Evolutionary conservation across 2,329 filamentous ascomycete genomes (phyloP), one percentile per base, ranked within the genome.

Genomic region (Monilinia vaccinii-corymbosi): DNA sequence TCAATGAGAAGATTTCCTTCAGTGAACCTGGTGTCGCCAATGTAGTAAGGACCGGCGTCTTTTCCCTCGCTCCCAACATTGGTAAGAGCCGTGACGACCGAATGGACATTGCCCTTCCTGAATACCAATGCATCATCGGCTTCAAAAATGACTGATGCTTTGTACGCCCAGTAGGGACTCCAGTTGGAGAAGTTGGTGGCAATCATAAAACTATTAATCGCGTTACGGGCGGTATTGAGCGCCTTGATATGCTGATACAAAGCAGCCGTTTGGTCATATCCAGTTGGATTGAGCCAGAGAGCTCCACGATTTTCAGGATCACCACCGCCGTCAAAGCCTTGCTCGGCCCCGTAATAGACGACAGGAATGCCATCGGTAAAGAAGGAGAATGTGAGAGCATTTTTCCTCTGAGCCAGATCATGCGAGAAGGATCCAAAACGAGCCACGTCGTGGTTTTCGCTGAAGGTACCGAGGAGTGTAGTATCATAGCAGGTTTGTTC

Each of bases 321-420:
- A 14, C 44, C 61, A 3, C 53, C 61, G 25, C 75, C 75, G 11
- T 70, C 66, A 66, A 75, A 77, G 65, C 77, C 74, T 61, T 81
- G 79, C 66, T 81, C 79, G 64, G 80, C 76, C 10, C 79, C 79
- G 61, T 78, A 73, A 65, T 81, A 81, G 38, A 80, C 60, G 62
- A 81, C 77, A 0, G 79, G 79, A 40, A 81, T 77, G 21, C 79
- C 79, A 62, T 80, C 75, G 7, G 71, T 68, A 38, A 81, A 73
- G 51, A 81, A 74, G 10, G 72, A 77, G 65, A 75, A 80, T 6
- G 76, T 73, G 40, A 79, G 67, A 31, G 76, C 70, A 62, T 80
- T 81, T 65, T 76, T 75, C n/a, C 75, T 76, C n/a, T 63, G 56
- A 42, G 61, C 50, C 4, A 61, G 16, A 48, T 67, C 65, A 13